phyloP scores from a whole-genome alignment of 2,329 filamentous ascomycete genomes.

The Sporothrix humicola region DNA sequence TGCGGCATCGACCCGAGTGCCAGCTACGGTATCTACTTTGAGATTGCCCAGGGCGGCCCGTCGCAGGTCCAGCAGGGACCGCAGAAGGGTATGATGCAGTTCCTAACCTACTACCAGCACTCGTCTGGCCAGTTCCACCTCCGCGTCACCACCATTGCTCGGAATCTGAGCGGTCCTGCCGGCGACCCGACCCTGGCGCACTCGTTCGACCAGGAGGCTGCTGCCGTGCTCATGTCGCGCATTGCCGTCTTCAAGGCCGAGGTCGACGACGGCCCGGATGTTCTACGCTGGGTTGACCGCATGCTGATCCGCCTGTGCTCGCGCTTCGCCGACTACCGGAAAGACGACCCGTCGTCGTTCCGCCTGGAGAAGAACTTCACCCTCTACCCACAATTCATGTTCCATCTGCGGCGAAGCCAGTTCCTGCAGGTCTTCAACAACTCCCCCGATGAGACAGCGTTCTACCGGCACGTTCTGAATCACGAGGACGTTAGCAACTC shows the following conservation, averaged over 20 bases:
- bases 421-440: constrained; percentile 99
- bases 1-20: constrained; percentile 93
- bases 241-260: constrained; percentile 99
- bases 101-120: constrained; percentile 98
- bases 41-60: constrained; percentile 92
- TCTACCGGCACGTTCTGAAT: constrained; percentile 95
- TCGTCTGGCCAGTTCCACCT: constrained; percentile 95
- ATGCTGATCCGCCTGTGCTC: constrained; percentile 98
- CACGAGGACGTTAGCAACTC: constrained; percentile 98
- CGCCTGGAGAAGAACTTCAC: constrained; percentile 98
- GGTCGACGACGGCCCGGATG: constrained; percentile 97
- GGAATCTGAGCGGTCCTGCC: constrained; percentile 88
- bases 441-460: constrained; percentile 98
- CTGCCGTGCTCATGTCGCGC: constrained; percentile 96
- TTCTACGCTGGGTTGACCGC: constrained; percentile 95
- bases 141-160: constrained; percentile 89
- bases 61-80: constrained; percentile 78
- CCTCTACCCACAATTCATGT: constrained; percentile 99
- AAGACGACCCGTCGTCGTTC: constrained; percentile 97
- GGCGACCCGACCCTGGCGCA: constrained; percentile 95
- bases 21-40: constrained; percentile 96
- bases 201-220: constrained; percentile 97
- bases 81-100: constrained; percentile 95
- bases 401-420: constrained; percentile 94
- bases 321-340: constrained; percentile 95